Conservation (phyloP, 148 eudicot species). For the Spergularia bocconei region DNA sequence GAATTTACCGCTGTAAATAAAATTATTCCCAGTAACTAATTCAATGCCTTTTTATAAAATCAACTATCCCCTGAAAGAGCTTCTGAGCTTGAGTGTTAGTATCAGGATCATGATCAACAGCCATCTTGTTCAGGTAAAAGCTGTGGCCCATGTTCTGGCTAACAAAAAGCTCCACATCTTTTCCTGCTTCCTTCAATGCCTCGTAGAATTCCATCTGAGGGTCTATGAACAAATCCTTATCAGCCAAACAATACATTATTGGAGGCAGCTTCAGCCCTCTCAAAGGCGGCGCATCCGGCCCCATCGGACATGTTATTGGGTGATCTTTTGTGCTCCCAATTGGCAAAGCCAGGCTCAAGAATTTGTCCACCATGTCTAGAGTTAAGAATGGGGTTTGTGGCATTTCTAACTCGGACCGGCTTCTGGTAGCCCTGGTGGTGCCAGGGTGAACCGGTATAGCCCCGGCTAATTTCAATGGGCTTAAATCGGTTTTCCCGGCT, state of each 20-base stretch:
- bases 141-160: constrained; percentile 61
- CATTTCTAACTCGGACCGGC: constrained; percentile 70
- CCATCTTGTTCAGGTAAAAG: constrained; percentile 71
- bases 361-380: constrained; percentile 78
- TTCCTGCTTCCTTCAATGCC: constrained; percentile 55
- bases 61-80: constrained; percentile 40
- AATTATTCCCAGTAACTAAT: not conserved
- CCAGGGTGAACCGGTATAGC: constrained; percentile 74
- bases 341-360: constrained; percentile 59
- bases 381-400: constrained; percentile 77
- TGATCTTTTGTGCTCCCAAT: constrained; percentile 66
- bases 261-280: constrained; percentile 47
- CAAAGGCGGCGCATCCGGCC: constrained; percentile 49
- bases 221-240: constrained; percentile 67
- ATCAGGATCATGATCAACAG: constrained; percentile 52
- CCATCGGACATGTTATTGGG: constrained; percentile 81
- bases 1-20: not conserved
- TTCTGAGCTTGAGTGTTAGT: constrained; percentile 40
- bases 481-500: constrained; percentile 39
- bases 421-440: constrained; percentile 47
- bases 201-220: constrained; percentile 77
- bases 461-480: constrained; percentile 50
- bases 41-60: constrained; percentile 55
- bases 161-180: constrained; percentile 51
- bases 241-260: constrained; percentile 62